Evolutionary conservation across 805 yeast genomes (phyloP), one percentile per base, ranked within the genome.

Genomic region (Cyberlindnera americana): DNA sequence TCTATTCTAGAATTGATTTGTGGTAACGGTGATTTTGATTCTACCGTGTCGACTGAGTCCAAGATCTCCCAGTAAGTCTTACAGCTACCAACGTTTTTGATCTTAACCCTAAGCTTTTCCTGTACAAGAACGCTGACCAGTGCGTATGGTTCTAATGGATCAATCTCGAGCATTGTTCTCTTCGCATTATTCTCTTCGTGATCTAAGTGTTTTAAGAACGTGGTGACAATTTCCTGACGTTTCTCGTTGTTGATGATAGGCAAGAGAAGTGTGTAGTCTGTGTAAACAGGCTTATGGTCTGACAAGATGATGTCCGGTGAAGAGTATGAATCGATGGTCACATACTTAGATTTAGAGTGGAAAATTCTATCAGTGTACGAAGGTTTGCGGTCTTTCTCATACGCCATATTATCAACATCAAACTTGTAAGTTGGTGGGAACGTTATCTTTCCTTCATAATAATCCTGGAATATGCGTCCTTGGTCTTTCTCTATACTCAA

Each of bases 321-420:
- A 0, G 50, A 33, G 22, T 55, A 50, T 19, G 61, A 55, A 2
- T 44, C 26, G n/a, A 52, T 46, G 22, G 32, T 48, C n/a, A 53
- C 52, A 40, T 62, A 63, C 18, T 55, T 55, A 15, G 59, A 42
- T 4, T 60, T 58, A 2, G 69, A 57, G 52, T 61, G 69, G 16
- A 78, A 51, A 3, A 78, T 67, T 23, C 85, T 64, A 45, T 78
- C 85, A 0, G 83, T 77, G 52, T 78, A 78, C 1, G 82, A 73
- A 0, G 85, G 83, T 6, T 62, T 56, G 34, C 83, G 60, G 36
- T 66, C 66, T 30, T 56, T 57, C 29, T 58, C 53, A 19, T 48
- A 48, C 29, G 29, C 35, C 5, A 22, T 29, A 6, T 52, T 44
- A 24, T 38, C 33, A 23, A 49, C 38, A 33, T 35, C 47, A 15